Evolutionary conservation across 768 basidiomycete species (phyloP).

Genomic region (Dacryopinax spathularia): DNA sequence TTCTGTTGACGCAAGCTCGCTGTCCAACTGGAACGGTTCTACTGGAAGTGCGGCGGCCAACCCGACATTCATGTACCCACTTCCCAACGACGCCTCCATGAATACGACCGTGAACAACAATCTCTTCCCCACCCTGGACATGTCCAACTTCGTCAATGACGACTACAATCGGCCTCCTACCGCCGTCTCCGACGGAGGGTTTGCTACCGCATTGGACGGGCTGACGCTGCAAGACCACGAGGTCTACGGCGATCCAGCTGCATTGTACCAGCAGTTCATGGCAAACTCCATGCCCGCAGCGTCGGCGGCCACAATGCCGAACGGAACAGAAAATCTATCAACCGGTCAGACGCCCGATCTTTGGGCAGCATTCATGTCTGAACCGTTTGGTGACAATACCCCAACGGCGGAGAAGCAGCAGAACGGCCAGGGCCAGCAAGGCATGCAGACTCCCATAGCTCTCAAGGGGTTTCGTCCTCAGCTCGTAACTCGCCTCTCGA

Average conservation of each 20-base stretch:
- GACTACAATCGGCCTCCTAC: background rate
- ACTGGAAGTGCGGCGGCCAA: background rate
- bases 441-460: background rate
- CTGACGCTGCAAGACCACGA: background rate
- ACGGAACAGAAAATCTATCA: background rate
- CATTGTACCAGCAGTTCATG: background rate
- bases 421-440: background rate
- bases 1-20: background rate
- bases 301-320: background rate
- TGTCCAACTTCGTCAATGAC: background rate
- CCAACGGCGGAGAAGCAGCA: constrained; percentile 4
- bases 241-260: background rate
- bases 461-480: background rate
- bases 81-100: background rate
- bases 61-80: background rate
- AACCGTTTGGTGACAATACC: constrained; percentile 5
- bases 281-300: background rate
- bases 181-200: background rate
- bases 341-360: constrained; percentile 5
- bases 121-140: background rate
- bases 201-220: background rate
- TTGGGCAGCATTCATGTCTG: constrained; percentile 7
- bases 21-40: constrained; percentile 1
- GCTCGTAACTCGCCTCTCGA: background rate
- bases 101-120: background rate